Conservation (phyloP, 352 stramenopile species). For the Phytophthora podocarpi region DNA sequence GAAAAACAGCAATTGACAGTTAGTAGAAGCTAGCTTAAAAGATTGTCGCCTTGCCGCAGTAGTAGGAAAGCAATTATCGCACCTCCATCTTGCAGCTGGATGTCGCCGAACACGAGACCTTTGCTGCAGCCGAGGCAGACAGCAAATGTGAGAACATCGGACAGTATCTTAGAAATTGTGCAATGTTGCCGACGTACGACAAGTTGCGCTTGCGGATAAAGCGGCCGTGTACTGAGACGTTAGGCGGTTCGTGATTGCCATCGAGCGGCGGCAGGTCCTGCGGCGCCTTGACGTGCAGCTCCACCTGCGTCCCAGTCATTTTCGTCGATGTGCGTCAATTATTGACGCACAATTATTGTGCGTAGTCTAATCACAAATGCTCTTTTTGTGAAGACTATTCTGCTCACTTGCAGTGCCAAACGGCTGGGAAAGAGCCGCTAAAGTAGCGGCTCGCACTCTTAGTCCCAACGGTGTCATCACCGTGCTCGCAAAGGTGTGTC, state of each 20-base stretch:
- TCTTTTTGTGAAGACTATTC: background rate
- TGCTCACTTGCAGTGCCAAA: background rate
- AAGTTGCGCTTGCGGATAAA: slow-evolving; percentile 85
- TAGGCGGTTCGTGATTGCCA: slow-evolving; percentile 3
- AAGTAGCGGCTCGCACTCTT: no score
- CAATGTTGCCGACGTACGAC: slow-evolving; percentile 69
- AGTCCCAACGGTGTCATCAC: background rate
- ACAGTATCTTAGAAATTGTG: background rate
- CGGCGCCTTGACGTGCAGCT: slow-evolving; percentile 9
- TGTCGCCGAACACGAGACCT: slow-evolving; percentile 81
- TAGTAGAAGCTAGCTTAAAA: background rate
- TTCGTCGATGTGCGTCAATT: background rate
- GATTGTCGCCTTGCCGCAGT: background rate
- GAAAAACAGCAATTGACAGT: background rate
- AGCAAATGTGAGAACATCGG: background rate
- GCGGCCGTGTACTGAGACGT: slow-evolving; percentile 56
- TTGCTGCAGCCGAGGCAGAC: slow-evolving; percentile 50
- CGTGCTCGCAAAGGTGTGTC: background rate
- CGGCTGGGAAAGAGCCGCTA: background rate
- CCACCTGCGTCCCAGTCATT: slow-evolving; percentile 28
- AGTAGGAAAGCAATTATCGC: background rate
- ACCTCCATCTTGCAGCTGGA: slow-evolving; percentile 72
- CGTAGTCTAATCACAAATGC: background rate
- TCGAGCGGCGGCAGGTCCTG: slow-evolving; percentile 20
- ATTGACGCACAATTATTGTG: background rate